These are phyloP conservation scores for Tolypocladium ovalisporum DNA, from an alignment of 2,329 filamentous ascomycete species.

Conservation along the genomic window DNA sequence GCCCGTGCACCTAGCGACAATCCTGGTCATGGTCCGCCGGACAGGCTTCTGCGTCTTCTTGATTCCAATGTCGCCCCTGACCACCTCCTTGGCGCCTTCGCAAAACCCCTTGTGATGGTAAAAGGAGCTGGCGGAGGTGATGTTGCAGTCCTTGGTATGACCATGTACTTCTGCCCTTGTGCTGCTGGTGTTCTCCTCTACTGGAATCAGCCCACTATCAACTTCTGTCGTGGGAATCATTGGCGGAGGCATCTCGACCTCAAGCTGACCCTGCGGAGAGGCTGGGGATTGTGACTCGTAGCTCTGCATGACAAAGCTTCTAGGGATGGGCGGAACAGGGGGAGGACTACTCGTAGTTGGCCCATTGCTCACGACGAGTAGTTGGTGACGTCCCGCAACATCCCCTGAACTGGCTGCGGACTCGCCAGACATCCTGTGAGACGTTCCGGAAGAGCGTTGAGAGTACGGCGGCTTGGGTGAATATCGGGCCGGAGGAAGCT, in stretches of 20 bases:
- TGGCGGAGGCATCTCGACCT: background rate
- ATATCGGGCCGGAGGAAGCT: conserved; percentile 3
- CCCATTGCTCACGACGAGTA: background rate
- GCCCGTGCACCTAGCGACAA: conserved; percentile 38
- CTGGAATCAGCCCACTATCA: conserved; percentile 11
- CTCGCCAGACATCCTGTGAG: background rate
- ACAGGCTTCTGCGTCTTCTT: conserved; percentile 40
- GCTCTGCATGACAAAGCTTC: background rate
- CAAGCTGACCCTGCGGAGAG: background rate
- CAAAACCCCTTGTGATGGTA: conserved; percentile 44
- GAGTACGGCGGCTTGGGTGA: background rate
- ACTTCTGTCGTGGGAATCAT: conserved; percentile 1
- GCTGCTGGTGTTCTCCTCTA: conserved; percentile 3
- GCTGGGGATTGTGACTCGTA: background rate
- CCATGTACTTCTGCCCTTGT: background rate
- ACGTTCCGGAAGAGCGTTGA: background rate
- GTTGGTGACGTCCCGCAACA: conserved; percentile 5
- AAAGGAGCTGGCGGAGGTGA: conserved; percentile 36
- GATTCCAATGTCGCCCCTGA: conserved; percentile 36
- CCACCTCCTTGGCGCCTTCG: conserved; percentile 38
- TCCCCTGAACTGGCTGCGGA: conserved; percentile 1
- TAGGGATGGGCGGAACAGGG: background rate
- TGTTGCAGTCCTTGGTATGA: conserved; percentile 23
- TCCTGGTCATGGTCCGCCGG: conserved; percentile 9
- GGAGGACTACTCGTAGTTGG: background rate